phyloP scores from a whole-genome alignment of 1,284 basidiomycete species.

The Lignosus rhinocerotis region DNA sequence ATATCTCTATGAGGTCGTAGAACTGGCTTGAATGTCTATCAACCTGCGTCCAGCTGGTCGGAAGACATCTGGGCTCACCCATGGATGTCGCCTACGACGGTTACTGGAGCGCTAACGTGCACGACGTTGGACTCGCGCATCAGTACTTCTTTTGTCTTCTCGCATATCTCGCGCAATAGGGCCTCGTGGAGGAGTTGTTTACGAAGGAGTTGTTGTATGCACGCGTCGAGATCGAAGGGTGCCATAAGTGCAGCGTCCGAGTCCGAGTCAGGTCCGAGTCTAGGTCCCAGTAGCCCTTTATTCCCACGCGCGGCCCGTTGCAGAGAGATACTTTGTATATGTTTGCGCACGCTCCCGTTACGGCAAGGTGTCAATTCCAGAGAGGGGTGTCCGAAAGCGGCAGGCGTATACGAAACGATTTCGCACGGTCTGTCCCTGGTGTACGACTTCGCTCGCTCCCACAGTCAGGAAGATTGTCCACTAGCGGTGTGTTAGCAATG shows the following conservation, averaged over 20 bases:
- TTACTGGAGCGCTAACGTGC: conserved; percentile 96
- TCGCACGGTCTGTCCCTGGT: conserved; percentile 1
- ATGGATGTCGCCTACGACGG: conserved; percentile 99
- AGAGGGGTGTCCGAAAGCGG: background rate
- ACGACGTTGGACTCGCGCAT: conserved; percentile 99
- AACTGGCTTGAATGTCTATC: conserved; percentile 77
- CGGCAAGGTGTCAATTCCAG: background rate
- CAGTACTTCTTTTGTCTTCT: conserved; percentile 97
- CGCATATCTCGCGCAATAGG: conserved; percentile 93
- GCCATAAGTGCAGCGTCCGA: conserved; percentile 54
- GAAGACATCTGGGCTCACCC: conserved; percentile 64
- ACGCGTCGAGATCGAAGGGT: conserved; percentile 93
- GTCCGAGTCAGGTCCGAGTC: conserved; percentile 5
- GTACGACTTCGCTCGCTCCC: background rate
- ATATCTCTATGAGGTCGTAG: conserved; percentile 99
- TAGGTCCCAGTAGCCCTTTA: background rate
- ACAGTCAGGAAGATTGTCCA: background rate
- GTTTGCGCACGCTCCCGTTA: conserved; percentile 2
- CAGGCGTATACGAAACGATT: conserved; percentile 11
- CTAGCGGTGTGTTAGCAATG: background rate
- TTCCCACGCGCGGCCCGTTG: background rate
- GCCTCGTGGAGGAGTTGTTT: conserved; percentile 95
- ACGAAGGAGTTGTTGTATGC: conserved; percentile 85
- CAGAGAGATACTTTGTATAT: conserved; percentile 1
- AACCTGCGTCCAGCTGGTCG: conserved; percentile 19